Conservation (phyloP, 768 basidiomycete genomes). For the Collybiopsis confluens region DNA sequence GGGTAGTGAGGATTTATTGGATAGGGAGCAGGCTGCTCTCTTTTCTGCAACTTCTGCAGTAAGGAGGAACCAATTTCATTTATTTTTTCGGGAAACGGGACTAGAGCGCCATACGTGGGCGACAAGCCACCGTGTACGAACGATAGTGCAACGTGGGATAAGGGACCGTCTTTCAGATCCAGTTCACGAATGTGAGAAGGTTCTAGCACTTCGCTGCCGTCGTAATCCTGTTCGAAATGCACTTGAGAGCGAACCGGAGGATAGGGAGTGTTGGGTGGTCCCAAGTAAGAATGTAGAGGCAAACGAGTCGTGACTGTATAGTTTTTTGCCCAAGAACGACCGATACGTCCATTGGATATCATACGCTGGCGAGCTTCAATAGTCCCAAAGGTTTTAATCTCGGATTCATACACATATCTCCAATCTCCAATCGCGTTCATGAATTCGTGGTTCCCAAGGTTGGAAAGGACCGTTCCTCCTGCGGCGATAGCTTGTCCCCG, state of each 20-base stretch:
- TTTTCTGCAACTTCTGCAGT: slow-evolving; percentile 63
- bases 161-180: slow-evolving; percentile 29
- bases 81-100: slow-evolving; percentile 81
- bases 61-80: slow-evolving; percentile 72
- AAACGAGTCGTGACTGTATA: slow-evolving; percentile 80
- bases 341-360: slow-evolving; percentile 73
- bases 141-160: slow-evolving; percentile 79
- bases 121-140: slow-evolving; percentile 94
- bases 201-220: slow-evolving; percentile 14
- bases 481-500: slow-evolving; percentile 64
- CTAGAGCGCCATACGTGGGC: slow-evolving; percentile 66
- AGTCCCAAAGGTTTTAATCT: slow-evolving; percentile 79
- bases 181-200: slow-evolving; percentile 22
- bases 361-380: slow-evolving; percentile 68
- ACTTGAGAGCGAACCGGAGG: slow-evolving; percentile 31
- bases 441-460: slow-evolving; percentile 94
- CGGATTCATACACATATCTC: slow-evolving; percentile 84
- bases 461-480: slow-evolving; percentile 71
- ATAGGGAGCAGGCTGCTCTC: slow-evolving; percentile 69
- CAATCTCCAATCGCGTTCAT: slow-evolving; percentile 94
- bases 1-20: slow-evolving; percentile 70
- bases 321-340: slow-evolving; percentile 79
- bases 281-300: slow-evolving; percentile 70
- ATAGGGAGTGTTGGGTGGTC: slow-evolving; percentile 61
- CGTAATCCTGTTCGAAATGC: slow-evolving; percentile 26